Base-by-base conservation (phyloP, 75 land plant genomes). In the Pseudotsuga menziesii region DNA sequence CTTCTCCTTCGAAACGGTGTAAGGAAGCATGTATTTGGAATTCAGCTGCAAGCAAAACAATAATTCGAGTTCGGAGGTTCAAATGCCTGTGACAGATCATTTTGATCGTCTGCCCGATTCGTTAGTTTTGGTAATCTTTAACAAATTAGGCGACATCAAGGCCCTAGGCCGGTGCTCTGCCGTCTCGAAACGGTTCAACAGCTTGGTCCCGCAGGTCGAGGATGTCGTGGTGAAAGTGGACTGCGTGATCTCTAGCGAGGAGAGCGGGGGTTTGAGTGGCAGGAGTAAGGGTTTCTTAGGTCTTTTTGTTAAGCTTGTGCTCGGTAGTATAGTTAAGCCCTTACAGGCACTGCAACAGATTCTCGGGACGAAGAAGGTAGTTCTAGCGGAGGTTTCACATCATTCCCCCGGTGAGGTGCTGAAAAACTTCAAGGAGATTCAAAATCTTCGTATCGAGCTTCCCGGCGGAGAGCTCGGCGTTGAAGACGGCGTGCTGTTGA, bases 401-500 rank as follows among this genome's bases (percentile, higher is more conserved):
- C 89, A 87, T 75, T 87, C 89, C 41, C 89, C 89, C 3, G 85
- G 89, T 14, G 89, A 87, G 61, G 89, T 87, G 54, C 63, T 87
- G 80, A 88, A 83, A 61, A 90, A 85, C 83, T 96, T 96, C 61
- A 82, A 87, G 76, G 88, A 85, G 83, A 89, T 95, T 78, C 89
- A 78, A 61, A 60, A 58, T 54, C 82, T 95, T 16, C 78, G 86
- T 52, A 95, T 95, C 64, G 95, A 89, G 76, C 82, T 95, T 4
- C 96, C 98, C 2, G 88, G 86, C 70, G 96, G 98, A 0, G 98
- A 95, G 75, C 83, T 93, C 16, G 96, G 99, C 41, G 84, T 88
- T 20, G 98, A 95, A 9, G 89, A 91, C 2, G 96, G 98, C 9
- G 88, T 88, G 44, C 73, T 94, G 56, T 75, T 96, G 60, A 89